Conservation (phyloP, 2,329 filamentous ascomycete species). For the Ophiostoma montium region DNA sequence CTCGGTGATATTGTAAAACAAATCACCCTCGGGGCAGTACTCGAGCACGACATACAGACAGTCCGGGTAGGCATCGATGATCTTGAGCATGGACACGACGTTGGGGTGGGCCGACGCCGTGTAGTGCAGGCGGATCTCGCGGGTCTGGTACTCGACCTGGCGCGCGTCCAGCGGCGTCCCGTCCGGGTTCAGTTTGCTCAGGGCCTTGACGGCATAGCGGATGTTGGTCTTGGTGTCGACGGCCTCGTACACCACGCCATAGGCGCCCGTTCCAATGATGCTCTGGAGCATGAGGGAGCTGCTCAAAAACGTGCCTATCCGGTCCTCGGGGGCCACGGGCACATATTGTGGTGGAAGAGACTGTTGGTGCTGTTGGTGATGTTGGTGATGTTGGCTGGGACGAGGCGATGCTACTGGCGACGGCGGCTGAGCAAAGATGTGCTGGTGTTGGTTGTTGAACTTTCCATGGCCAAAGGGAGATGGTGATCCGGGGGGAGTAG, state of each 20-base stretch:
- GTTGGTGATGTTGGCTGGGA: constrained; percentile 18
- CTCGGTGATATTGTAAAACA: constrained; percentile 97
- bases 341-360: too few relatives aligned
- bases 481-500: constrained; percentile 43
- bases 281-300: constrained; percentile 30
- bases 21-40: constrained; percentile 90
- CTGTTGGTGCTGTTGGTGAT: constrained; percentile 22
- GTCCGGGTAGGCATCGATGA: constrained; percentile 80
- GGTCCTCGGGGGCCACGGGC: constrained; percentile 61
- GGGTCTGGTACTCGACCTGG: constrained; percentile 79
- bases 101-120: constrained; percentile 79
- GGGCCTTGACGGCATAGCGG: constrained; percentile 88
- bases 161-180: constrained; percentile 62
- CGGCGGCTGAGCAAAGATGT: constrained; percentile 18
- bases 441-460: constrained; percentile 24
- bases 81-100: constrained; percentile 85
- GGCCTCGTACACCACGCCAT: constrained; percentile 89
- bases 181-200: constrained; percentile 75
- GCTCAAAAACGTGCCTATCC: constrained; percentile 71
- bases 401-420: constrained; percentile 25
- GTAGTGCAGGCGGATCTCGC: constrained; percentile 87
- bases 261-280: constrained; percentile 85
- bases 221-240: constrained; percentile 68
- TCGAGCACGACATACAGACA: constrained; percentile 95
- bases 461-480: constrained; percentile 34